phyloP scores from a whole-genome alignment of 495 filamentous ascomycete species.

The Hyaloscypha variabilis region DNA sequence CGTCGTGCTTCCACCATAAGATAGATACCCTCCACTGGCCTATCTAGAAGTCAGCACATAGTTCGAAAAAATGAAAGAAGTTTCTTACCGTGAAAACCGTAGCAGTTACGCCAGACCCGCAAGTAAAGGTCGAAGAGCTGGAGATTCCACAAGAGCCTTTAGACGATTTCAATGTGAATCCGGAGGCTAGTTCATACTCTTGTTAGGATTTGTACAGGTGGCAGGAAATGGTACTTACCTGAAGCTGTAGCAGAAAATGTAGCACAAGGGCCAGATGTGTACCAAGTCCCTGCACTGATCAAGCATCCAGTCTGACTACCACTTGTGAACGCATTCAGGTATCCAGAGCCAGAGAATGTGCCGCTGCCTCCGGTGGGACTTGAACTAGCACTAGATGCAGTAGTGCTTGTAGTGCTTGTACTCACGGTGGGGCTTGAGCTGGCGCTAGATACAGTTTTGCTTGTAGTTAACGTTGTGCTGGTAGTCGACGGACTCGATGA shows the following conservation, averaged over 20 bases:
- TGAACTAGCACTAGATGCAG: constrained; percentile 19
- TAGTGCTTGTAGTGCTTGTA: not conserved
- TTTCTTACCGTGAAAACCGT: constrained; percentile 49
- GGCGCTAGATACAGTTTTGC: constrained; percentile 16
- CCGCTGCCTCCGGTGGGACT: constrained; percentile 26
- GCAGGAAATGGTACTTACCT: constrained; percentile 32
- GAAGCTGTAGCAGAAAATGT: constrained; percentile 60
- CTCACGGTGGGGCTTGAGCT: constrained; percentile 11
- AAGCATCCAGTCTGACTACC: constrained; percentile 65
- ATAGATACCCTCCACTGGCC: constrained; percentile 43
- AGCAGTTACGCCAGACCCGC: constrained; percentile 46
- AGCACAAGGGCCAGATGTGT: constrained; percentile 68
- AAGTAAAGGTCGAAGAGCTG: constrained; percentile 50
- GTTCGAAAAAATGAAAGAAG: not conserved
- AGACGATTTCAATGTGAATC: constrained; percentile 62
- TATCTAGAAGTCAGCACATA: constrained; percentile 13
- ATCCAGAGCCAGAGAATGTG: constrained; percentile 54
- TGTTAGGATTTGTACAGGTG: not conserved
- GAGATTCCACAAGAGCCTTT: constrained; percentile 59
- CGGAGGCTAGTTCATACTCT: constrained; percentile 40
- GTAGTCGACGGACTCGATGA: constrained; percentile 12
- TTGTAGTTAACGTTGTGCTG: constrained; percentile 5
- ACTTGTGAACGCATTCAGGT: constrained; percentile 56
- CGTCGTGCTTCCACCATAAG: constrained; percentile 49
- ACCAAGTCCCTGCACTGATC: constrained; percentile 73